Evolutionary conservation across 179 eudicot species (phyloP), one percentile per base, ranked within the genome.

Genomic region (Spinacia oleracea): DNA sequence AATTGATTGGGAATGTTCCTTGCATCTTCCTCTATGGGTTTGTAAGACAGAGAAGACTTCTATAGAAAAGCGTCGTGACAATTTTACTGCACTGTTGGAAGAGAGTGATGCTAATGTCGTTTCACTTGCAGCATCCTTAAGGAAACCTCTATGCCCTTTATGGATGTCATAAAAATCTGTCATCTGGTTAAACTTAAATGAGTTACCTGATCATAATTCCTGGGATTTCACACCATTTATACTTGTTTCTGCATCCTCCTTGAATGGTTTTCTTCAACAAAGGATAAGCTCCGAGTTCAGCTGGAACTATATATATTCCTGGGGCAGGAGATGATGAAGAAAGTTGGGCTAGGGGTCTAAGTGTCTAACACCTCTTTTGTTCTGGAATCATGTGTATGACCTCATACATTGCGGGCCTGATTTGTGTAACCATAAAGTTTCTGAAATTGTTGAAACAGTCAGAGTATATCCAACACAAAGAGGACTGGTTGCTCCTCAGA

Each of bases 261-360:
- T 88, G 21, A 81, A 65, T 75, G 86, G 88, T 25, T 77, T 77
- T 78, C 66, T 78, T 82, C 92, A 83, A 68, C 89, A 89, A 62
- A 86, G 88, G 51, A 90, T 88, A 60, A 93, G 90, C 74, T 90
- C 98, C 6, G 93, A 93, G 82, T 93, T 90, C 76, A 96, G 99
- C 77, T 96, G 97, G 97, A 93, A 81, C 71, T 96, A 96, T 80
- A n/a, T n/a, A n/a, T n/a, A 96, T 96, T 60, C 80, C 99, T 50
- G 99, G 99, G 53, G 99, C 99, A 43, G 99, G 99, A 77, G 99
- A 96, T 79, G 99, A 96, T 74, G 99, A 96, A 83, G 99, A 96
- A 81, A 96, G 97, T 80, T 96, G 99, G 99, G 87, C 99, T 34
- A 87, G 98, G 78, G 98, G 97, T 23, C 84, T n/a, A n/a, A n/a